phyloP scores from a whole-genome alignment of 1,284 basidiomycete genomes.

The Cystobasidiaceae sp. region DNA sequence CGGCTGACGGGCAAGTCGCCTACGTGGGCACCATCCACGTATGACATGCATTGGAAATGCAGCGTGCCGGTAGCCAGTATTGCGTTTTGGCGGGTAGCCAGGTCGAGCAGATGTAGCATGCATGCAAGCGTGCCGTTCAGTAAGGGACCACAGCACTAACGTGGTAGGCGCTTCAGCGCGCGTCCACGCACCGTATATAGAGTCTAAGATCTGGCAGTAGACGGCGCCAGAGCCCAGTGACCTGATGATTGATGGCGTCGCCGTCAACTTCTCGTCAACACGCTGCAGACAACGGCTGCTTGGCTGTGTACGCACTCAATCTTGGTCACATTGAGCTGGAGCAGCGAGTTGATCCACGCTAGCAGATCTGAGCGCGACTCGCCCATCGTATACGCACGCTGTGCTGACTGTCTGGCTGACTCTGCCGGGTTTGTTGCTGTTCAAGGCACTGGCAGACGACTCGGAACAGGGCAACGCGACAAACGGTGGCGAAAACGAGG shows the following conservation, averaged over 20 bases:
- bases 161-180: too few relatives aligned
- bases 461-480: too few relatives aligned
- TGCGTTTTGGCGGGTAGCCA: not conserved
- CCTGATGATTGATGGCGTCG: not conserved
- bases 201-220: conserved; percentile 30
- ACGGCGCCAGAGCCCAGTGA: conserved; percentile 19
- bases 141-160: not conserved
- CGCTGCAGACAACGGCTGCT: not conserved
- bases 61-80: not conserved
- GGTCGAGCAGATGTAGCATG: not conserved
- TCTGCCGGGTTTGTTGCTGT: not conserved
- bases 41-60: too few relatives aligned
- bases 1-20: conserved; percentile 9
- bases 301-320: conserved; percentile 38
- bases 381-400: too few relatives aligned
- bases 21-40: not conserved
- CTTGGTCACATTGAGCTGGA: conserved; percentile 86
- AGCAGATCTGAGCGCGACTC: conserved; percentile 71
- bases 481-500: too few relatives aligned
- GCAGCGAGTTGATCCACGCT: conserved; percentile 88
- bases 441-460: too few relatives aligned
- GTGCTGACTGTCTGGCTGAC: too few relatives aligned
- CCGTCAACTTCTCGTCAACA: not conserved
- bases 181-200: conserved; percentile 25
- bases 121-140: not conserved